Evolutionary conservation across 192 early-diverging fungal genomes (phyloP).

Genomic region (Coemansia asiatica): DNA sequence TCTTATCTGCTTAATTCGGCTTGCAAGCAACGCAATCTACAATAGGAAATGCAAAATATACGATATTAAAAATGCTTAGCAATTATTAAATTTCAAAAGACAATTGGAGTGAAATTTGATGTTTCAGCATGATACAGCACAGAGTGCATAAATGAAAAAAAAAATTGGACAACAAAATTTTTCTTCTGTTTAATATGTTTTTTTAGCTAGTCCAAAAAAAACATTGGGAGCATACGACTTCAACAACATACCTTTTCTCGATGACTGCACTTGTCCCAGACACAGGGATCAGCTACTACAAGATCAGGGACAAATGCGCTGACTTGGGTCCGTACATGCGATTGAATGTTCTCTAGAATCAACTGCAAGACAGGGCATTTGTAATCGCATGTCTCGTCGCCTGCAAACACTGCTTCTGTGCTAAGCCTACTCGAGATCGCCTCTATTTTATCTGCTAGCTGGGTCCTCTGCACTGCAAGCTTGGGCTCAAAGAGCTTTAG

Average conservation of each 20-base stretch:
- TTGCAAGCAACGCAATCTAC: constrained; percentile 4
- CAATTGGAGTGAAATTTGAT: not conserved
- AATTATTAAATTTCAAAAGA: not conserved
- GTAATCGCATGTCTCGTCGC: constrained; percentile 12
- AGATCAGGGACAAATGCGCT: constrained; percentile 14
- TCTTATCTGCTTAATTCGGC: not conserved
- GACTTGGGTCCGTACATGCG: constrained; percentile 9
- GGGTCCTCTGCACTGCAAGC: constrained; percentile 3
- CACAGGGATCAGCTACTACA: not conserved
- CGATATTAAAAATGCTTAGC: not conserved
- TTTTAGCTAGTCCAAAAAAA: not conserved
- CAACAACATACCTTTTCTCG: constrained; percentile 21
- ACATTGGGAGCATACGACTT: not conserved
- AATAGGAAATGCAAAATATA: not conserved
- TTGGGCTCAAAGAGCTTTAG: constrained; percentile 5
- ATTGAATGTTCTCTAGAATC: constrained; percentile 18
- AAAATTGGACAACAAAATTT: too few relatives aligned
- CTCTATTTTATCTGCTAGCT: constrained; percentile 32
- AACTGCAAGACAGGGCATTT: constrained; percentile 19
- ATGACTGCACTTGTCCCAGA: constrained; percentile 17
- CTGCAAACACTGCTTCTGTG: constrained; percentile 15
- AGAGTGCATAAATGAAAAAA: not conserved
- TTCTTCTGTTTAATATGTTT: too few relatives aligned
- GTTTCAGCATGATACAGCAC: not conserved
- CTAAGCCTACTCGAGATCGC: constrained; percentile 27